Percentiles rank a stretch among this genome's conserved stretches.
Evolutionary conservation across 352 stramenopile species (phyloP).

Genomic region (Plasmopara viticola): DNA sequence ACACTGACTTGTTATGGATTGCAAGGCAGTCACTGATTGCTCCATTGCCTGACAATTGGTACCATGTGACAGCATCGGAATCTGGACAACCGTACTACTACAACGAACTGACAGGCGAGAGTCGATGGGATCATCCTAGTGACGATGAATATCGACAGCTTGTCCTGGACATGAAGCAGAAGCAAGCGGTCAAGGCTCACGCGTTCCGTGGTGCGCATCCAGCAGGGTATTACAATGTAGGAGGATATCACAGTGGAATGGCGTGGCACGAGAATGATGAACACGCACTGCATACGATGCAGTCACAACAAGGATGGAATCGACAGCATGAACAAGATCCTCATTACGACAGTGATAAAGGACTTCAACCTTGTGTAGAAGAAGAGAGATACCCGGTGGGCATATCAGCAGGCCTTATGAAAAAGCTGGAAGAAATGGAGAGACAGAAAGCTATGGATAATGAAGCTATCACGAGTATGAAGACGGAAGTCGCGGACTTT

Average conservation of each 20-base stretch:
- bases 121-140: constrained; percentile 74
- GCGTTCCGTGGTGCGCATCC: constrained; percentile 15
- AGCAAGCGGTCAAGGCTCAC: constrained; percentile 22
- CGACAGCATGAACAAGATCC: constrained; percentile 11
- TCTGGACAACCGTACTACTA: constrained; percentile 74
- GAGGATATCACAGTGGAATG: constrained; percentile 14
- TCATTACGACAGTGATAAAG: constrained; percentile 26
- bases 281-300: constrained; percentile 15
- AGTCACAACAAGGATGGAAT: constrained; percentile 20
- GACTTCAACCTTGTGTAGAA: constrained; percentile 16
- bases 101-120: constrained; percentile 68
- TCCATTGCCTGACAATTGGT: constrained; percentile 60
- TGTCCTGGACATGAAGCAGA: constrained; percentile 39
- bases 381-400: constrained; percentile 11
- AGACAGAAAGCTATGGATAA: constrained; percentile 28
- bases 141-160: constrained; percentile 66
- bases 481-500: constrained; percentile 17
- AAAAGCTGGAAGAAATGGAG: constrained; percentile 28
- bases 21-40: constrained; percentile 70
- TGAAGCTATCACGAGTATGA: constrained; percentile 15
- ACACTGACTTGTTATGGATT: constrained; percentile 67
- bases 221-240: constrained; percentile 28
- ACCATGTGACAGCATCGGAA: constrained; percentile 53
- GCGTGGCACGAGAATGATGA: constrained; percentile 26
- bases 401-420: constrained; percentile 6